Base-by-base conservation (phyloP, 305 asterid species). In the Solanum hybrid region DNA sequence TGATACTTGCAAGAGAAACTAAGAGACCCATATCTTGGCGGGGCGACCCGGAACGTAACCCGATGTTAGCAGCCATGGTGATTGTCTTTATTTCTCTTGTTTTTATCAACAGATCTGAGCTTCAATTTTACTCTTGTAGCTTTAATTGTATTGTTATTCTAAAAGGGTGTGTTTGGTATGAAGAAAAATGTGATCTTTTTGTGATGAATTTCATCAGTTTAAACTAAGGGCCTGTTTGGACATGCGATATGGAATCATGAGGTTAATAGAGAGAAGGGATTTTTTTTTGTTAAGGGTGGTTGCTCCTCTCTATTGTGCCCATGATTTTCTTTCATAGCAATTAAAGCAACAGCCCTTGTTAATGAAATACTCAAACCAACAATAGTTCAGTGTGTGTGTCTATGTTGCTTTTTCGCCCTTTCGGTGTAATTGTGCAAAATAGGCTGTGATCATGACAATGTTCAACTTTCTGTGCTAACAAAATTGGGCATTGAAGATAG, bases 221-320 rank as follows among this genome's bases (percentile, higher is more conserved):
- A 3, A 3, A 75, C 24, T 29, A 29, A 29, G 11, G 80, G 80
- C 37, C n/a, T 29, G 37, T 75, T 29, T 75, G 80, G 11, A 29
- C 37, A 75, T 75, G 80, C 36, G 4, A 1, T 70, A 11, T 70
- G 32, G 77, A 70, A 5, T 70, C 32, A 76, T 76, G 81, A 76
- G 38, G 38, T 31, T 31, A 29, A 75, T 31, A 76, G 81, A 76
- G 81, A 76, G 14, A 76, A 15, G 24, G 81, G 38, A 76, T 15
- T 14, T 7, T 27, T 82, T 82, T 82, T 45, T 17, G 24, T 29
- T 0, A 86, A 86, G 93, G 91, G 91, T 91, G 89, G 94, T 90
- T 90, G 92, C 91, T 92, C 87, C 90, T 91, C 90, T 90, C 83
- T 89, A 72, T 79, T 33, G 34, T 13, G 39, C 91, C 92, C 13